These are phyloP conservation scores for Trichoderma atrobrunneum DNA, from an alignment of 2,329 filamentous ascomycete species.

Conservation along the genomic window DNA sequence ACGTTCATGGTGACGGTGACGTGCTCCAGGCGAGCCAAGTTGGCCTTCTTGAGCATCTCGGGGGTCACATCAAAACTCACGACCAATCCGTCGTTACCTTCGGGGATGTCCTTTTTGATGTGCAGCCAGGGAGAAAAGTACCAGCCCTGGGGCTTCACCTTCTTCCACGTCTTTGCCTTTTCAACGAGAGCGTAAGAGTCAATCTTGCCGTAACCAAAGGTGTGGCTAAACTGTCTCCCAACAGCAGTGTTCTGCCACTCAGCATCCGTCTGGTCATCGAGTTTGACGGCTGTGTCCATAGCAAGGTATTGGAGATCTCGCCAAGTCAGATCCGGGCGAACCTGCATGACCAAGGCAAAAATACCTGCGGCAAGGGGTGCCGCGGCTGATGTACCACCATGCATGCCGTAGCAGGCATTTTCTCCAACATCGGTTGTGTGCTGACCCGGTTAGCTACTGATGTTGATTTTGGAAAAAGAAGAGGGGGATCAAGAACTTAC, in stretches of 20 bases:
- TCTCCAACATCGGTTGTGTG: conserved; percentile 93
- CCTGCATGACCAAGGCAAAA: conserved; percentile 81
- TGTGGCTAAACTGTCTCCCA: conserved; percentile 87
- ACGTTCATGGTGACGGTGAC: conserved; percentile 98
- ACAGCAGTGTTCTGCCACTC: conserved; percentile 81
- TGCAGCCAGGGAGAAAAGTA: conserved; percentile 91
- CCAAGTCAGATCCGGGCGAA: conserved; percentile 86
- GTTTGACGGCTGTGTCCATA: conserved; percentile 74
- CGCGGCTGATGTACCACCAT: conserved; percentile 93
- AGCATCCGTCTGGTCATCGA: conserved; percentile 64
- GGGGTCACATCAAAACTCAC: conserved; percentile 79
- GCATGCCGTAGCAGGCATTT: conserved; percentile 73
- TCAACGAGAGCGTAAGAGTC: conserved; percentile 85
- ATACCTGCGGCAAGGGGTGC: conserved; percentile 91
- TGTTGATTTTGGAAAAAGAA: neutral
- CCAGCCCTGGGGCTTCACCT: conserved; percentile 95
- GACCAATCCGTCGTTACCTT: conserved; percentile 76
- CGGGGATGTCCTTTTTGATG: conserved; percentile 79
- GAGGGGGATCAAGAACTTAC: conserved; percentile 38
- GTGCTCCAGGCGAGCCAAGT: conserved; percentile 85
- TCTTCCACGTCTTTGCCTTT: conserved; percentile 77
- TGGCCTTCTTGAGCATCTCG: conserved; percentile 76
- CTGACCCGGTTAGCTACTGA: conserved; percentile 33
- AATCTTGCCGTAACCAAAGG: conserved; percentile 93
- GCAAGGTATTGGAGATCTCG: conserved; percentile 91